A percentile compares a stretch with the other conserved stretches of the same genome.
phyloP scores from a whole-genome alignment of 331 rosid species.

The Pyrus hybrid region DNA sequence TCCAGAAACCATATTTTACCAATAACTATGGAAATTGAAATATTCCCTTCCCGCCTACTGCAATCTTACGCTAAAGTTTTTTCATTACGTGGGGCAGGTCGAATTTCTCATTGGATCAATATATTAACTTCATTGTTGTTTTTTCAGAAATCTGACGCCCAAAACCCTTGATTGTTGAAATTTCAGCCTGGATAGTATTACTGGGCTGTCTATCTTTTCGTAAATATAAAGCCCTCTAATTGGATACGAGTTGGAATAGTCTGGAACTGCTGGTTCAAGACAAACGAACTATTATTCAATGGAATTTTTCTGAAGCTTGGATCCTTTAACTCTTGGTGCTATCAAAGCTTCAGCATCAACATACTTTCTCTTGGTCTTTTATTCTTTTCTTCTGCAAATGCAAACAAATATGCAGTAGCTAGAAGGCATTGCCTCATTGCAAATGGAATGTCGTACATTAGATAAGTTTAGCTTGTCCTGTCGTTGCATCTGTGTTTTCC shows the following conservation, averaged over 20 bases:
- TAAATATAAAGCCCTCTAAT: neutral
- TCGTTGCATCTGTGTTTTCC: no score
- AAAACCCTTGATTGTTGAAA: no score
- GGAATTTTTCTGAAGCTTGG: neutral
- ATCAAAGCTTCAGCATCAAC: neutral
- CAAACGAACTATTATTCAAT: slow-evolving; percentile 4
- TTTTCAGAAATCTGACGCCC: no score
- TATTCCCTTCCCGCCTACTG: neutral
- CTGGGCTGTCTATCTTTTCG: neutral
- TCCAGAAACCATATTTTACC: neutral
- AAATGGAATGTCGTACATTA: no score
- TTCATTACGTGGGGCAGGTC: no score
- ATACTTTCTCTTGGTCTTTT: no score
- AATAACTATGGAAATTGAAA: neutral
- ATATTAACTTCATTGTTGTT: no score
- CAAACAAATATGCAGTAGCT: no score
- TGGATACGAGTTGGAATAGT: neutral
- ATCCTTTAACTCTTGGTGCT: neutral
- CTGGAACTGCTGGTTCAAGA: neutral
- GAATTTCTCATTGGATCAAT: no score
- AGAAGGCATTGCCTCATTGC: no score
- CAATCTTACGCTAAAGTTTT: neutral
- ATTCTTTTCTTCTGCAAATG: no score
- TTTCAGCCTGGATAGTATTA: neutral
- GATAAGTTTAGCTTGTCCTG: no score